Conservation (phyloP, 2,329 filamentous ascomycete genomes). For the Ceratocystis lukuohia region DNA sequence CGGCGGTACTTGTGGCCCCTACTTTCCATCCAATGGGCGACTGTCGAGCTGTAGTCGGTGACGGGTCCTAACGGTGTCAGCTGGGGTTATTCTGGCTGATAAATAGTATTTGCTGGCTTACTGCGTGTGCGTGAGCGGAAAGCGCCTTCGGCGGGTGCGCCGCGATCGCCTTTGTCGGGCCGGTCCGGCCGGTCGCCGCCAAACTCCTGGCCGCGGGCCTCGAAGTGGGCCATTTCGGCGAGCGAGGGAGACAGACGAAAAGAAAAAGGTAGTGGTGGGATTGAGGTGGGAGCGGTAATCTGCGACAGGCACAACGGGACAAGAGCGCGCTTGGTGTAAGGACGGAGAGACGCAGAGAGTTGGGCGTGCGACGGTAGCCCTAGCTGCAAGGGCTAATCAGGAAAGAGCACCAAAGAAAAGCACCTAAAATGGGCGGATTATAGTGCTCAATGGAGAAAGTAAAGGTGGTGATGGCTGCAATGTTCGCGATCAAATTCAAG, state of each 20-base stretch:
- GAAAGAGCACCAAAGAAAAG: too few relatives aligned
- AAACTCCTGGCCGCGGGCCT: slow-evolving; percentile 36
- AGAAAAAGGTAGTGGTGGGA: background rate
- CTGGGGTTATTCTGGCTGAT: slow-evolving; percentile 3
- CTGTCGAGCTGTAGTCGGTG: slow-evolving; percentile 82
- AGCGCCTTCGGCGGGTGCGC: slow-evolving; percentile 23
- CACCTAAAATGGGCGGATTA: too few relatives aligned
- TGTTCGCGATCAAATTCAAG: slow-evolving; percentile 1
- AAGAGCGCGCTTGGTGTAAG: too few relatives aligned
- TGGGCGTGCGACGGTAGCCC: too few relatives aligned
- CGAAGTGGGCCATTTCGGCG: slow-evolving; percentile 36
- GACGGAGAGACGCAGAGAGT: too few relatives aligned
- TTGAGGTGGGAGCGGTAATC: background rate
- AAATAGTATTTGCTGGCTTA: slow-evolving; percentile 27
- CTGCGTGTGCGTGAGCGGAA: slow-evolving; percentile 39
- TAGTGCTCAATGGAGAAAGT: background rate
- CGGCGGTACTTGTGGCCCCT: slow-evolving; percentile 57
- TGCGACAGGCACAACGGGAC: too few relatives aligned
- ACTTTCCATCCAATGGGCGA: slow-evolving; percentile 83
- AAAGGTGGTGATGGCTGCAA: background rate
- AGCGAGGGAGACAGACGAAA: slow-evolving; percentile 8
- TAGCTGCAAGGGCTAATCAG: too few relatives aligned
- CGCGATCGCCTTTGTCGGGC: slow-evolving; percentile 1
- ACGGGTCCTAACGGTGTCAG: slow-evolving; percentile 53
- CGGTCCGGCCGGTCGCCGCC: slow-evolving; percentile 26